Evolutionary conservation across 2,329 filamentous ascomycete genomes (phyloP).

Genomic region (Fusarium haematococcum): DNA sequence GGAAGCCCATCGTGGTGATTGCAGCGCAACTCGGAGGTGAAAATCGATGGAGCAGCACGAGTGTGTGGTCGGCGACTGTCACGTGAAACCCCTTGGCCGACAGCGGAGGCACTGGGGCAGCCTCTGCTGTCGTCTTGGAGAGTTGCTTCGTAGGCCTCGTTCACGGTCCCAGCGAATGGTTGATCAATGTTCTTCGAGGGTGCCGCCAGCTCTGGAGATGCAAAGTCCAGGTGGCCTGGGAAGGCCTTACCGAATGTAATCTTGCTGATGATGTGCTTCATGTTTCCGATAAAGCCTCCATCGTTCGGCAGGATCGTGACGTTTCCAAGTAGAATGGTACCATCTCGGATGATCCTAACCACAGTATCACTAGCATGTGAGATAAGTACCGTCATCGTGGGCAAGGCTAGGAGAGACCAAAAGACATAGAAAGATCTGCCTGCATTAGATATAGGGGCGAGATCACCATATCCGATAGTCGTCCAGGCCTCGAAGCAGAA

Average conservation of each 20-base stretch:
- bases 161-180: not conserved
- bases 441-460: conserved; percentile 79
- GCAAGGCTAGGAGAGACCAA: conserved; percentile 87
- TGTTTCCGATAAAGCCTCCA: conserved; percentile 57
- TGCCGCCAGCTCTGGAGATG: not conserved
- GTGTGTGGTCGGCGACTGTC: no score
- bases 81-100: no score
- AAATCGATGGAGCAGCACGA: no score
- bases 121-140: conserved; percentile 8
- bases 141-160: conserved; percentile 17
- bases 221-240: conserved; percentile 17
- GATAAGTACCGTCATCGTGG: conserved; percentile 89
- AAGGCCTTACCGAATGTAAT: conserved; percentile 60
- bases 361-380: conserved; percentile 87
- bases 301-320: conserved; percentile 72
- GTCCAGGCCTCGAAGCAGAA: conserved; percentile 86
- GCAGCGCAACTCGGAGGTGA: no score
- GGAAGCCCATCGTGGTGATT: conserved; percentile 55
- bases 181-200: not conserved
- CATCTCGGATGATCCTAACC: conserved; percentile 69
- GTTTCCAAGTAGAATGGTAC: conserved; percentile 67
- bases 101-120: not conserved
- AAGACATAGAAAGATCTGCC: conserved; percentile 92
- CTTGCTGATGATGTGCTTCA: conserved; percentile 57
- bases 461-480: conserved; percentile 89